Evolutionary conservation across 2,329 filamentous ascomycete species (phyloP).

Genomic region (Aspergillus fijiensis): DNA sequence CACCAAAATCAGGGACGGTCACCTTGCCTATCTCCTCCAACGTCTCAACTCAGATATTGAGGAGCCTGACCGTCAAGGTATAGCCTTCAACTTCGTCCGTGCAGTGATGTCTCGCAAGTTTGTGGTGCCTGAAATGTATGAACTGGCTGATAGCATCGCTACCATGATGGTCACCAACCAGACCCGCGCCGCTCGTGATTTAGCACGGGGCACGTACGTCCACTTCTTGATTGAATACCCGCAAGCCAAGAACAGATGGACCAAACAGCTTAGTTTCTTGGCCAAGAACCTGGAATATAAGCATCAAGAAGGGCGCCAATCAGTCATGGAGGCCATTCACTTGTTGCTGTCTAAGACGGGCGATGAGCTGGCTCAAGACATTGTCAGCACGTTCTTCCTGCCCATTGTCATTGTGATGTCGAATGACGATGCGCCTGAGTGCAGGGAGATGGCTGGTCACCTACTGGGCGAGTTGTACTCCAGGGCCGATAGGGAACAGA

Average conservation of each 20-base stretch:
- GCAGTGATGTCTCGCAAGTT: slow-evolving; percentile 82
- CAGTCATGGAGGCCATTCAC: slow-evolving; percentile 88
- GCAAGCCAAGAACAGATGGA: slow-evolving; percentile 83
- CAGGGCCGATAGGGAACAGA: slow-evolving; percentile 70
- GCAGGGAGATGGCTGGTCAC: slow-evolving; percentile 75
- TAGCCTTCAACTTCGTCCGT: slow-evolving; percentile 91
- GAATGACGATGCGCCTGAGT: slow-evolving; percentile 85
- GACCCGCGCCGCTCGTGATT: slow-evolving; percentile 79
- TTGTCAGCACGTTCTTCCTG: slow-evolving; percentile 78
- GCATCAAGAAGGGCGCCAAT: slow-evolving; percentile 81
- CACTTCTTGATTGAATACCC: slow-evolving; percentile 95
- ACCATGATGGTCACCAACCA: slow-evolving; percentile 96
- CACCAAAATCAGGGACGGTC: slow-evolving; percentile 73
- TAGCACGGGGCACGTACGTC: slow-evolving; percentile 85
- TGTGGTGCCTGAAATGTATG: slow-evolving; percentile 84
- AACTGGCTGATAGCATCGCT: slow-evolving; percentile 83
- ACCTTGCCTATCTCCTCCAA: slow-evolving; percentile 77
- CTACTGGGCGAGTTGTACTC: slow-evolving; percentile 79
- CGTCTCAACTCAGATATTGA: slow-evolving; percentile 86
- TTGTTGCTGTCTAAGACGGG: slow-evolving; percentile 82
- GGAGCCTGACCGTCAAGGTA: slow-evolving; percentile 85
- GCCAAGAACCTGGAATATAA: slow-evolving; percentile 89
- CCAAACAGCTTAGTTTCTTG: slow-evolving; percentile 84
- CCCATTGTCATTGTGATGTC: slow-evolving; percentile 80
- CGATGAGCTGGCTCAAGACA: slow-evolving; percentile 77